Evolutionary conservation across 768 basidiomycete species (phyloP).

Genomic region (Candolleomyces aberdarensis): DNA sequence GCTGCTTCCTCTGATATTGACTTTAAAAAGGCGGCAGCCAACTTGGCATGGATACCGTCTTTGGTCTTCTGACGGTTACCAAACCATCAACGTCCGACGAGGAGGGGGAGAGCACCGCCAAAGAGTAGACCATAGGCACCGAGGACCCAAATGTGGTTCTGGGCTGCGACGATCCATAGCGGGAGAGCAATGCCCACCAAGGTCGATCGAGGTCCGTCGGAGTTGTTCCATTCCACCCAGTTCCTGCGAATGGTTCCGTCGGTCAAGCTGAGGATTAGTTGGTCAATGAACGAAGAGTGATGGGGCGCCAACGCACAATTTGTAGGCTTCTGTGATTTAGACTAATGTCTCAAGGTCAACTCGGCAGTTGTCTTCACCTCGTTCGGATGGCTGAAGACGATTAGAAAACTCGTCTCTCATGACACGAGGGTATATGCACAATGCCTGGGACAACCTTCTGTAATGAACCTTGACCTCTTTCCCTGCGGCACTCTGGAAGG

Average conservation of each 20-base stretch:
- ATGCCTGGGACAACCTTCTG: slow-evolving; percentile 86
- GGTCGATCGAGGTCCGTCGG: too few species aligned
- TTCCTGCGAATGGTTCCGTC: slow-evolving; percentile 92
- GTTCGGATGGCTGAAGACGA: slow-evolving; percentile 78
- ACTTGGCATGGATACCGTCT: slow-evolving; percentile 79
- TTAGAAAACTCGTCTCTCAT: neutral
- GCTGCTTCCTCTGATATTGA: slow-evolving; percentile 72
- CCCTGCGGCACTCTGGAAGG: slow-evolving; percentile 50
- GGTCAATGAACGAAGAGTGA: neutral
- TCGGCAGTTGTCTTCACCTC: slow-evolving; percentile 84
- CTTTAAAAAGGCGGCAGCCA: slow-evolving; percentile 89
- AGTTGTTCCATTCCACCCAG: slow-evolving; percentile 81
- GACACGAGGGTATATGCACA: slow-evolving; percentile 44
- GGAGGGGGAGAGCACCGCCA: slow-evolving; percentile 45
- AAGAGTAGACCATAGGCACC: slow-evolving; percentile 83
- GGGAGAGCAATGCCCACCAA: too few species aligned
- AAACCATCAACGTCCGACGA: slow-evolving; percentile 93
- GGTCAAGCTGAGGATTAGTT: slow-evolving; percentile 57
- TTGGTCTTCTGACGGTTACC: slow-evolving; percentile 86
- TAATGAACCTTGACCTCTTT: slow-evolving; percentile 96
- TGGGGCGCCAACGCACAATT: slow-evolving; percentile 53
- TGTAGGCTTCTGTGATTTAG: slow-evolving; percentile 79
- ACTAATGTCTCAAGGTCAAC: slow-evolving; percentile 75
- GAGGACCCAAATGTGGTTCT: slow-evolving; percentile 64
- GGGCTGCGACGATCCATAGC: too few species aligned